Evolutionary conservation across 106 monocot genomes (phyloP).

Genomic region (Platanthera zijinensis): DNA sequence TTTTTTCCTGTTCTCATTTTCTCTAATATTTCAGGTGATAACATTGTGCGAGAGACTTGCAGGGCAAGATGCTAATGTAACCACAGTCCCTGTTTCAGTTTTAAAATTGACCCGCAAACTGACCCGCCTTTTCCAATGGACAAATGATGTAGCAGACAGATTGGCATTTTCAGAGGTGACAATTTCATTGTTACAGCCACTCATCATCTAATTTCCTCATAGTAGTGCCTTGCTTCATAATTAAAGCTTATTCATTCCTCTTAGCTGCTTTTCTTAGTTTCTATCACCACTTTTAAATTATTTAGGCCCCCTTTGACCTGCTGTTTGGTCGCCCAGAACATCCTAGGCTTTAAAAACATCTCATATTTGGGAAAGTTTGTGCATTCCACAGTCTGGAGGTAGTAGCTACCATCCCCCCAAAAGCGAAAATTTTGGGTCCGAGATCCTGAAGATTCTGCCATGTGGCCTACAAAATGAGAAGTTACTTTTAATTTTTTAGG

Average conservation of each 20-base stretch:
- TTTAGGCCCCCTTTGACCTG: too few relatives aligned
- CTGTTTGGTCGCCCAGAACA: too few relatives aligned
- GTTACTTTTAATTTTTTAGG: too few relatives aligned
- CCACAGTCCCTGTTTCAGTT: conserved; percentile 93
- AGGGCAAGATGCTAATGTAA: conserved; percentile 96
- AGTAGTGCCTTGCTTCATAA: background rate
- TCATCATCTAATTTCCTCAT: background rate
- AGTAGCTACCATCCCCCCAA: too few relatives aligned
- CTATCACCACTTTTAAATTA: too few relatives aligned
- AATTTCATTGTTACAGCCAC: background rate
- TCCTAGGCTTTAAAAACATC: too few relatives aligned
- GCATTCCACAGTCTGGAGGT: too few relatives aligned
- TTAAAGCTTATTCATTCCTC: background rate
- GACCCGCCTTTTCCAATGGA: conserved; percentile 94
- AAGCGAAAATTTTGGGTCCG: too few relatives aligned
- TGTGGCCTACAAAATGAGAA: too few relatives aligned
- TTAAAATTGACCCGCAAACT: conserved; percentile 84
- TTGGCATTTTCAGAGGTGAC: conserved; percentile 94
- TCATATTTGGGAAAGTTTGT: too few relatives aligned
- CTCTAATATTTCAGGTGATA: conserved; percentile 61
- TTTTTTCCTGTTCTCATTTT: background rate
- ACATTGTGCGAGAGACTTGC: conserved; percentile 93
- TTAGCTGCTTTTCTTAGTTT: background rate
- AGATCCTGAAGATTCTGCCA: too few relatives aligned
- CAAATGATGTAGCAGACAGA: conserved; percentile 95